A percentile compares a stretch with the other conserved stretches of the same genome.
These are phyloP conservation scores for Haematococcus lacustris DNA, from an alignment of 139 green algal species.

Conservation along the genomic window DNA sequence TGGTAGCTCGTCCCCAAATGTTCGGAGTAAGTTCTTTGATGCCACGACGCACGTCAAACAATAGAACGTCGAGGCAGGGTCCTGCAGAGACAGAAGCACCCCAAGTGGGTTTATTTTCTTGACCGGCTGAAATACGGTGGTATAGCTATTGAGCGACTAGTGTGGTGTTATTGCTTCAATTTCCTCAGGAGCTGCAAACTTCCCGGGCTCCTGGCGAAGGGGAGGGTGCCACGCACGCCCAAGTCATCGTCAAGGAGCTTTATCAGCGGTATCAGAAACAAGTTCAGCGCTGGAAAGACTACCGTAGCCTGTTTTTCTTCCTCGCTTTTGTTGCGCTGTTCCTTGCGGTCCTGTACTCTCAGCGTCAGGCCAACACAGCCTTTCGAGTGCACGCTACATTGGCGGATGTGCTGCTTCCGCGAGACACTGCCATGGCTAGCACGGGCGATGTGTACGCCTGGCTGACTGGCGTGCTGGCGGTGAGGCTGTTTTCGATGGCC, in stretches of 20 bases:
- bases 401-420: conserved; percentile 39
- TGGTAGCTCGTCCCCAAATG: no score
- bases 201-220: no score
- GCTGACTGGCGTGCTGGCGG: conserved; percentile 40
- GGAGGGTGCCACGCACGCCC: conserved; percentile 28
- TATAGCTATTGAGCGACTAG: no score
- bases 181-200: no score
- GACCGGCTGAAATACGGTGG: no score
- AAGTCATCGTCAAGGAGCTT: conserved; percentile 52
- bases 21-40: no score
- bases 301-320: conserved; percentile 64
- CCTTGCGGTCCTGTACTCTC: conserved; percentile 59
- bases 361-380: conserved; percentile 50
- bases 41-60: no score
- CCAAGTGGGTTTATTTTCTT: no score
- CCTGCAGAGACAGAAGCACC: no score
- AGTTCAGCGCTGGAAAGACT: conserved; percentile 55
- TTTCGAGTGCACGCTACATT: conserved; percentile 59
- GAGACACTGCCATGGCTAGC: conserved; percentile 24
- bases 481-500: no score
- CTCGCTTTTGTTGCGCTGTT: conserved; percentile 61
- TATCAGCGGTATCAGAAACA: conserved; percentile 57
- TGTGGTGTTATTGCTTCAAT: no score
- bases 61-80: no score
- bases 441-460: conserved; percentile 56